Evolutionary conservation across 345 rosid genomes (phyloP).

Genomic region (Citrus sp.): DNA sequence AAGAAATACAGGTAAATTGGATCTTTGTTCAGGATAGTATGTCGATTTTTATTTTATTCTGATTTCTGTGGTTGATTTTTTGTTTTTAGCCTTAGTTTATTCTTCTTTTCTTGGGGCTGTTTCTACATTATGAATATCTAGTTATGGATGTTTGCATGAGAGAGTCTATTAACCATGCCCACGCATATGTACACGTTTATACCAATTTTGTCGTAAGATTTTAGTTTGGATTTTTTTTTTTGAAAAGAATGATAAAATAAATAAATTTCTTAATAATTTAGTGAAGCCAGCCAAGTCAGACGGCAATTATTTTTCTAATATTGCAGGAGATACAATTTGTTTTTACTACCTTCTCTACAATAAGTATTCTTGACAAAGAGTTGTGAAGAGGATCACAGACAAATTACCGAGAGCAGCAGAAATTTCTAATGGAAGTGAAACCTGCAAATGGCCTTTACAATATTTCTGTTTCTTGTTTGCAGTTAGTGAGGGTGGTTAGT

Average conservation of each 20-base stretch:
- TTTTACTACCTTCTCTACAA: background rate
- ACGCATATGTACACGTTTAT: background rate
- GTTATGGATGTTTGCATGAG: background rate
- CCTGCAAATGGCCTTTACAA: background rate
- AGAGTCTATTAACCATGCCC: background rate
- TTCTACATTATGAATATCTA: background rate
- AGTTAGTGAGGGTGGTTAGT: background rate
- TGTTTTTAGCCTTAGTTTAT: too few relatives aligned
- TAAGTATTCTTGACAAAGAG: background rate
- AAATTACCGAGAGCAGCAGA: background rate
- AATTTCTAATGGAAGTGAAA: background rate
- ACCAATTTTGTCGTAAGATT: background rate
- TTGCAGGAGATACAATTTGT: background rate
- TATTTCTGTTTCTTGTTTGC: background rate
- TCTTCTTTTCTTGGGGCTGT: background rate
- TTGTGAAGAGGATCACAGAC: background rate
- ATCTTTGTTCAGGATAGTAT: constrained; percentile 8
- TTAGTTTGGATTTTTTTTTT: background rate
- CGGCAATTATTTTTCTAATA: background rate
- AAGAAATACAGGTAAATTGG: constrained; percentile 61
- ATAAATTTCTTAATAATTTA: background rate
- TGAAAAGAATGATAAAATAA: background rate
- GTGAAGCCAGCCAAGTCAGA: background rate
- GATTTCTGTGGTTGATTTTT: background rate
- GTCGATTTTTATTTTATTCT: background rate